These are phyloP conservation scores for Suhomyces canberraensis DNA, from an alignment of 805 yeast genomes.

Conservation along the genomic window DNA sequence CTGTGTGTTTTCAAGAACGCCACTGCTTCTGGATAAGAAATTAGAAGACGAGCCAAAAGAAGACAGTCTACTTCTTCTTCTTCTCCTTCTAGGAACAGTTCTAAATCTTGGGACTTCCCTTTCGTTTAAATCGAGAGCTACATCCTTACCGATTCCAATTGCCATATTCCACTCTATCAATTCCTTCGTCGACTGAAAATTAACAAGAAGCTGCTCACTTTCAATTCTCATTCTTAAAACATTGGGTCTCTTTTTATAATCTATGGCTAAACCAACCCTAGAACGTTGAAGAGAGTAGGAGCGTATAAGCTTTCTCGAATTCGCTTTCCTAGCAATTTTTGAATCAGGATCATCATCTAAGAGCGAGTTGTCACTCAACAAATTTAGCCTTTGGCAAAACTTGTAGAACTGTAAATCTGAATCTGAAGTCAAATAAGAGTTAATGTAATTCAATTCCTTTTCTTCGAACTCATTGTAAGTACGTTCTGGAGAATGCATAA, in stretches of 20 bases:
- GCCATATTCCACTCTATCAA: conserved; percentile 78
- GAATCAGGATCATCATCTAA: conserved; percentile 2
- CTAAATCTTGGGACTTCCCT: conserved; percentile 74
- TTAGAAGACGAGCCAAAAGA: conserved; percentile 1
- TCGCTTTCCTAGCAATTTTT: neutral
- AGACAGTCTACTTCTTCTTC: conserved; percentile 26
- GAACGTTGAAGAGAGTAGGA: conserved; percentile 84
- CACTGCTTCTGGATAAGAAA: neutral
- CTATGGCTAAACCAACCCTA: conserved; percentile 79
- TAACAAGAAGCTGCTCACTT: conserved; percentile 73
- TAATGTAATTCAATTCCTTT: conserved; percentile 8
- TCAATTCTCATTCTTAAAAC: conserved; percentile 78
- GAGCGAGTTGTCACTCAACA: conserved; percentile 5
- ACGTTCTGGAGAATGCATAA: conserved; percentile 6
- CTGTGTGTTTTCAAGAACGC: neutral
- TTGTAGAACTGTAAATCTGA: conserved; percentile 27
- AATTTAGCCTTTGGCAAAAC: conserved; percentile 18
- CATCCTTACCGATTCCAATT: conserved; percentile 70
- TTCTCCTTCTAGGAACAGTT: conserved; percentile 75
- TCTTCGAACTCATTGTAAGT: conserved; percentile 10
- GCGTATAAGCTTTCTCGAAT: conserved; percentile 34
- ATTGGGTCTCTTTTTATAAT: conserved; percentile 67
- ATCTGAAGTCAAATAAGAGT: conserved; percentile 21
- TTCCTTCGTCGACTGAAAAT: conserved; percentile 58
- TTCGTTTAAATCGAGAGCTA: conserved; percentile 69